phyloP scores from a whole-genome alignment of 73 alveolate species.

The Tetrahymena elliotti region DNA sequence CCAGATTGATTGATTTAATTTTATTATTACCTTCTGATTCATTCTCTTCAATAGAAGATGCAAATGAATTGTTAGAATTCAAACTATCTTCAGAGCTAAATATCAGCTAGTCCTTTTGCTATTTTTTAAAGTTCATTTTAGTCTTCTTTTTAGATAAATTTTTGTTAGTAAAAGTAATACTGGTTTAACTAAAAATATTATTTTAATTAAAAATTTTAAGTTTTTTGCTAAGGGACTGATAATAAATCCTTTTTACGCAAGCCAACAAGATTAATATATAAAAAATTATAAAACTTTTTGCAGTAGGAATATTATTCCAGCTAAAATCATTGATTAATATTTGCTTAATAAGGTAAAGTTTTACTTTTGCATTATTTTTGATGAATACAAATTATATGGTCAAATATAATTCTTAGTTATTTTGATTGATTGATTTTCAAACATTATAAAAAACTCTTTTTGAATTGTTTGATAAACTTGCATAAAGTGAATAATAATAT shows the following conservation, averaged over 20 bases:
- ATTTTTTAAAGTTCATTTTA: not conserved
- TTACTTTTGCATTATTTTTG: not conserved
- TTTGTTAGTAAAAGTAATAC: not conserved
- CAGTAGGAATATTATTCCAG: not conserved
- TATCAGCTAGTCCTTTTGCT: not conserved
- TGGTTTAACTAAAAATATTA: not conserved
- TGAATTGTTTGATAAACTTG: not conserved
- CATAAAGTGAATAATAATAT: not conserved
- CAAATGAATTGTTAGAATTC: not conserved
- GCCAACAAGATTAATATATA: not conserved
- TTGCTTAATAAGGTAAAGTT: not conserved
- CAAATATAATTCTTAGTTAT: not conserved
- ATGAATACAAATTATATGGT: not conserved
- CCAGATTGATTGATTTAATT: not conserved
- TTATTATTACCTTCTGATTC: not conserved
- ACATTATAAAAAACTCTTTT: not conserved
- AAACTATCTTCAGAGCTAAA: not conserved
- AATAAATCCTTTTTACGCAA: not conserved
- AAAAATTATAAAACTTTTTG: too few species aligned
- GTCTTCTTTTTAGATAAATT: not conserved
- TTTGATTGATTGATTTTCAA: not conserved
- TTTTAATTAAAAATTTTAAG: not conserved
- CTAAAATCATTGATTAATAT: not conserved
- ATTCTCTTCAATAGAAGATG: not conserved
- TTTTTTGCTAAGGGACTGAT: not conserved